These are phyloP conservation scores for Backusella tuberculispora DNA, from an alignment of 192 early-diverging fungal genomes.

Conservation along the genomic window DNA sequence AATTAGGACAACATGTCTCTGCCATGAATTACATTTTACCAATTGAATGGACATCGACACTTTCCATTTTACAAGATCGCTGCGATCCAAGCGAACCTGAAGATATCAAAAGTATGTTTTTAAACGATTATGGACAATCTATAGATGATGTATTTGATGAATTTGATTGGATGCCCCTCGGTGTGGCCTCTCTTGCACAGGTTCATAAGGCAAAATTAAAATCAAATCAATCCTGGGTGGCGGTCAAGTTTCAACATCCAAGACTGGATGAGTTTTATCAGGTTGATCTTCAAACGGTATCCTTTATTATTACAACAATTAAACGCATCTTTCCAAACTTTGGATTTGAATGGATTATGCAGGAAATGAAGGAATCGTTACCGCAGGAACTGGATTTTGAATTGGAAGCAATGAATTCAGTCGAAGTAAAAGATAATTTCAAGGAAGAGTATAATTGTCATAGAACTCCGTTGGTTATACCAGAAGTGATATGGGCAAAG, in stretches of 20 bases:
- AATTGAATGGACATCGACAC: slow-evolving; percentile 82
- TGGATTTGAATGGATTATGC: slow-evolving; percentile 86
- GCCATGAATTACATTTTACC: slow-evolving; percentile 87
- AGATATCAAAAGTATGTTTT: slow-evolving; percentile 71
- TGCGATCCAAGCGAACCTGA: slow-evolving; percentile 76
- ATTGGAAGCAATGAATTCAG: slow-evolving; percentile 79
- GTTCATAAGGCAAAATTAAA: slow-evolving; percentile 81
- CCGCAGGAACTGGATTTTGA: slow-evolving; percentile 89
- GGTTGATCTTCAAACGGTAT: slow-evolving; percentile 74
- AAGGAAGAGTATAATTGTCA: slow-evolving; percentile 35
- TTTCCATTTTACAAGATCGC: slow-evolving; percentile 82
- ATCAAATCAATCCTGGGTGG: slow-evolving; percentile 71
- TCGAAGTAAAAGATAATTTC: slow-evolving; percentile 63
- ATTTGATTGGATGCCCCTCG: slow-evolving; percentile 86
- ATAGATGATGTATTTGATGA: slow-evolving; percentile 70
- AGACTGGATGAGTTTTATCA: slow-evolving; percentile 66
- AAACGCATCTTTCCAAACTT: slow-evolving; percentile 84
- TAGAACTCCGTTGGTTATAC: slow-evolving; percentile 64
- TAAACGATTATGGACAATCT: slow-evolving; percentile 65
- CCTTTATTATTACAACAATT: slow-evolving; percentile 59
- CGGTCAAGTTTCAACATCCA: slow-evolving; percentile 94
- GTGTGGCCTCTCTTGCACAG: slow-evolving; percentile 91
- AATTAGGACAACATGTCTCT: slow-evolving; percentile 83
- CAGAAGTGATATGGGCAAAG: slow-evolving; percentile 76
- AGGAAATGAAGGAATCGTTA: slow-evolving; percentile 82